These are phyloP conservation scores for Sarocladium brachiariae DNA, from an alignment of 2,329 filamentous ascomycete genomes.

Conservation along the genomic window DNA sequence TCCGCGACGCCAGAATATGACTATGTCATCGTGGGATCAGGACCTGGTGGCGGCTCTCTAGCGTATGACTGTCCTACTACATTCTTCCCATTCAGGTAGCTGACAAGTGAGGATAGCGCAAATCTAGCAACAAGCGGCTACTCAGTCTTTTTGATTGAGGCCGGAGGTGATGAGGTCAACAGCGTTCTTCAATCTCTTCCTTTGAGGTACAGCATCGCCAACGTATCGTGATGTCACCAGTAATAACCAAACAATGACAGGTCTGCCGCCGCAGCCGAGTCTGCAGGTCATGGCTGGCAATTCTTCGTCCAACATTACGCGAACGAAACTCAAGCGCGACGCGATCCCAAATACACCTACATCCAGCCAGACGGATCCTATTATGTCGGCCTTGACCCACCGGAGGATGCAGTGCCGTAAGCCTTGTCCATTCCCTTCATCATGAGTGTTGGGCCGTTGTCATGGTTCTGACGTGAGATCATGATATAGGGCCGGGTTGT, in stretches of 20 bases:
- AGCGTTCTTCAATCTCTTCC: slow-evolving; percentile 22
- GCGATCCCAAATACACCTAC: slow-evolving; percentile 15
- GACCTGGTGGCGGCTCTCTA: slow-evolving; percentile 10
- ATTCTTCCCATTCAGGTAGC: neutral
- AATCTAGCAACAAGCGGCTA: slow-evolving; percentile 8
- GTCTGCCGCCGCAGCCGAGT: slow-evolving; percentile 9
- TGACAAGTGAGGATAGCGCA: neutral
- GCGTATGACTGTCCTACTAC: neutral
- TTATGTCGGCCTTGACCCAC: slow-evolving; percentile 15
- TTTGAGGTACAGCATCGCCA: no score
- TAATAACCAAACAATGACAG: neutral
- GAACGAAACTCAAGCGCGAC: slow-evolving; percentile 13
- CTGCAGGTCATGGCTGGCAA: slow-evolving; percentile 12
- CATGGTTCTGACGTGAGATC: neutral
- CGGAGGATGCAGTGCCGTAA: slow-evolving; percentile 14
- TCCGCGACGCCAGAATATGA: neutral
- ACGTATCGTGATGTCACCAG: no score
- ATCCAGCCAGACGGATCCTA: slow-evolving; percentile 13
- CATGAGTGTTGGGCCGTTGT: slow-evolving; percentile 8
- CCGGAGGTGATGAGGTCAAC: slow-evolving; percentile 17
- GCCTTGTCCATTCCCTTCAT: neutral
- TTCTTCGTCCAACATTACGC: slow-evolving; percentile 17
- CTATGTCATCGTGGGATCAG: slow-evolving; percentile 11
- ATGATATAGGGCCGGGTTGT: slow-evolving; percentile 16
- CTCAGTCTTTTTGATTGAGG: slow-evolving; percentile 15